A percentile compares a stretch with the other conserved stretches of the same genome.
Evolutionary conservation across 345 rosid genomes (phyloP).

Genomic region (Stellera chamaejasme): DNA sequence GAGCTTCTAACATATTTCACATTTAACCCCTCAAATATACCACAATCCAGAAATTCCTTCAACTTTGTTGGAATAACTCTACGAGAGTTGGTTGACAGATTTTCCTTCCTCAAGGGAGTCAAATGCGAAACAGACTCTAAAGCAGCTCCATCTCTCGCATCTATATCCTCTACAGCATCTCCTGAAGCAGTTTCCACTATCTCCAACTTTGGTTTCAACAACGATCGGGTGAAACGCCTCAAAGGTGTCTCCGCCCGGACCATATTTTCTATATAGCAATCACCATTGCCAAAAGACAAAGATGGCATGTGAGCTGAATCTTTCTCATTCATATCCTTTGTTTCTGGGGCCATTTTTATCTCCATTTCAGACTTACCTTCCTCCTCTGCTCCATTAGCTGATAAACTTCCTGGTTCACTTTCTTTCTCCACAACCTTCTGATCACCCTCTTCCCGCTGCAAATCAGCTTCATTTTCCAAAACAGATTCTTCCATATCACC

Average conservation of each 20-base stretch:
- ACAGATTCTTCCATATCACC: neutral
- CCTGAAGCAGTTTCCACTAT: conserved; percentile 6
- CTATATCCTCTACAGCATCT: conserved; percentile 2
- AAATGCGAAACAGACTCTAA: conserved; percentile 6
- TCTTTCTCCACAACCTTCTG: conserved; percentile 3
- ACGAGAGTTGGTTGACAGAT: conserved; percentile 27
- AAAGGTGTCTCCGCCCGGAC: conserved; percentile 18
- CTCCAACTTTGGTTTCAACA: conserved; percentile 29
- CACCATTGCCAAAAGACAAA: conserved; percentile 9
- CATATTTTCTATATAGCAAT: conserved; percentile 16
- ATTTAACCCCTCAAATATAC: conserved; percentile 64
- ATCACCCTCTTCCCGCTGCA: neutral
- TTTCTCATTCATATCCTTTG: conserved; percentile 7
- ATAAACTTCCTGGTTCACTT: neutral
- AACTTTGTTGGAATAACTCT: conserved; percentile 48
- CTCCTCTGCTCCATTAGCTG: neutral
- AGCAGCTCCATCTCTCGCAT: conserved; percentile 10
- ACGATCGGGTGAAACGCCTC: conserved; percentile 51
- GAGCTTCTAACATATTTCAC: conserved; percentile 58
- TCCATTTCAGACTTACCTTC: neutral
- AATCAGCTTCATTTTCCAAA: conserved; percentile 6
- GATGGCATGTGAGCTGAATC: conserved; percentile 9
- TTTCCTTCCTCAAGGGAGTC: conserved; percentile 26
- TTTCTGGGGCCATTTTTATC: neutral
- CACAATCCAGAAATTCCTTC: conserved; percentile 61